Base-by-base conservation (phyloP, 306 rosid genomes). In the Glycine latifolia region DNA sequence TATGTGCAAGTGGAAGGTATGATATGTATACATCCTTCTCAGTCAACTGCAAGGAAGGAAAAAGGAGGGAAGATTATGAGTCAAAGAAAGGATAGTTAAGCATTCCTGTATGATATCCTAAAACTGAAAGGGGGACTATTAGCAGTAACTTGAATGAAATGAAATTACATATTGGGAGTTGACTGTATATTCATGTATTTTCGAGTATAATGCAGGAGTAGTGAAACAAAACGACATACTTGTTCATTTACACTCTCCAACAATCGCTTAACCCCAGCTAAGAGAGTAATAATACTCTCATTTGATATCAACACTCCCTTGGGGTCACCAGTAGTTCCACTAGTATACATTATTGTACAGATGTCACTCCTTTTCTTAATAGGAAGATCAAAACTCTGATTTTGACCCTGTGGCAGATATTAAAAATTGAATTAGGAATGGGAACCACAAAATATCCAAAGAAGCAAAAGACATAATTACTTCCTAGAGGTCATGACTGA, bases 311-410 rank as follows among this genome's bases (percentile, higher is more conserved):
- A 20, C 60, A 95, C 99, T 70, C 99, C 99, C 90, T 95, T 95
- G 83, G 98, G 99, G 67, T 95, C 97, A 75, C 99, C 97, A 54
- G 99, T 95, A 50, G 99, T 93, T 86, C 98, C 98, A 41, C 99
- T 95, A 11, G 99, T 95, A 81, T 95, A 95, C 99, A 95, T 95
- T 79, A 95, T 95, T 20, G 99, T 95, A 70, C 93, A 93, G 81
- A 95, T 89, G 66, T 95, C 97, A 56, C 91, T 85, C 81, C 84
- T 91, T 86, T 79, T 86, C 87, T 91, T 95, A 68, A 79, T 77
- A 56, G 99, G 99, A 83, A 93, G 96, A 77, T 91, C 96, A 82
- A 83, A 95, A 60, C 84, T 84, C 79, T 91, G 86, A 83, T 68
- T 68, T 13, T 83, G 83, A 60, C 98, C 98, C 99, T 95, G 92